A percentile compares a stretch with the other conserved stretches of the same genome.
These are phyloP conservation scores for Sphaerobolus stellatus DNA, from an alignment of 1,284 basidiomycete genomes.

Conservation along the genomic window DNA sequence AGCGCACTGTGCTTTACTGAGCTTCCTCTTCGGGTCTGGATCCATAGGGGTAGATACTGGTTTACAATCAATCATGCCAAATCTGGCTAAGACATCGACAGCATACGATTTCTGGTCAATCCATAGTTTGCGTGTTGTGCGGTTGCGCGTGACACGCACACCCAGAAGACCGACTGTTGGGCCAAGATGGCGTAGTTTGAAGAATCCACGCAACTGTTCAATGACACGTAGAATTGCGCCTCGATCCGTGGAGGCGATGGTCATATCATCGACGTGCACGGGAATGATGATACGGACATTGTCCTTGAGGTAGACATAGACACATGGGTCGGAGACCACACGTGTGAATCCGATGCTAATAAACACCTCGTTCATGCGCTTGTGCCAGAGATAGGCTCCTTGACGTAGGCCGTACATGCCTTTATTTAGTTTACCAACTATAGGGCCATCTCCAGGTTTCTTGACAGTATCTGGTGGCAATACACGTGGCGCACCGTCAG, in stretches of 20 bases:
- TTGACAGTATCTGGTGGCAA: no score
- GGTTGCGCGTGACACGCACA: constrained; percentile 30
- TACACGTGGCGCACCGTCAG: no score
- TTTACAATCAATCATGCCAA: constrained; percentile 23
- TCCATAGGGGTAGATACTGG: constrained; percentile 28
- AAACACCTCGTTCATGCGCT: constrained; percentile 24
- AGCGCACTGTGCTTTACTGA: constrained; percentile 18
- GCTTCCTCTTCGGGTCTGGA: constrained; percentile 22
- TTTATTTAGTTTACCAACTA: no score
- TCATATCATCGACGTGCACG: constrained; percentile 24
- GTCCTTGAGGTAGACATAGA: constrained; percentile 7
- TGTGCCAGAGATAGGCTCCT: constrained; percentile 35
- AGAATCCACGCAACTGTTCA: constrained; percentile 25
- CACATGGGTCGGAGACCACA: background rate
- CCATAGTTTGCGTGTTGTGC: constrained; percentile 17
- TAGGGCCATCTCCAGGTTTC: no score
- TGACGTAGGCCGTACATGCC: constrained; percentile 41
- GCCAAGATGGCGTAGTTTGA: constrained; percentile 38
- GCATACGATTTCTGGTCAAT: constrained; percentile 29
- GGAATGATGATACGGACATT: constrained; percentile 18
- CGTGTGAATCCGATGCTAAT: constrained; percentile 10
- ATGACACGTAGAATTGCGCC: constrained; percentile 21
- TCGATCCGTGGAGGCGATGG: no score
- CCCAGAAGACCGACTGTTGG: constrained; percentile 32
- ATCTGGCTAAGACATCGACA: constrained; percentile 17